Evolutionary conservation across 2,329 filamentous ascomycete species (phyloP).

Genomic region (Neonectria punicea): DNA sequence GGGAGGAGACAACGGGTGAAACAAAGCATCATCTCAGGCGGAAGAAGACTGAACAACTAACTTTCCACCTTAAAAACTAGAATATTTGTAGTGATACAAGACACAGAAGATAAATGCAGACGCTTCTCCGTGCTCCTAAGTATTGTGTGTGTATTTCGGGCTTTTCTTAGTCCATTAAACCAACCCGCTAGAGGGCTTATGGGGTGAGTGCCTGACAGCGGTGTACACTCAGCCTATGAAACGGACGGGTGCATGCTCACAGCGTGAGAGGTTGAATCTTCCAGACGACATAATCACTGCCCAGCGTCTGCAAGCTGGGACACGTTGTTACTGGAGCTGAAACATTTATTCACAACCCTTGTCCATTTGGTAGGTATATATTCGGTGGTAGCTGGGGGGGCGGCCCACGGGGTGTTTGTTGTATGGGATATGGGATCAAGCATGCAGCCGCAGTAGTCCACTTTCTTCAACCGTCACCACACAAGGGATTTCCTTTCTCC

Average conservation of each 20-base stretch:
- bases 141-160: too few relatives aligned
- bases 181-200: background rate
- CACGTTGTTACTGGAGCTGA: background rate
- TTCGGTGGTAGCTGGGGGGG: slow-evolving; percentile 15
- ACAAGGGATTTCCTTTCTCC: background rate
- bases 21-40: background rate
- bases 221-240: background rate
- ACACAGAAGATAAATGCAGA: background rate
- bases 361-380: slow-evolving; percentile 4
- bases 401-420: slow-evolving; percentile 5
- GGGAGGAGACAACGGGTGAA: slow-evolving; percentile 14
- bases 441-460: background rate
- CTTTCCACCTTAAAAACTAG: too few relatives aligned
- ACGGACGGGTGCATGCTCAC: background rate
- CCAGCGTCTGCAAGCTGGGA: background rate
- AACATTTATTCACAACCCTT: background rate
- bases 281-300: background rate
- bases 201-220: background rate
- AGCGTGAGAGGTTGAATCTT: background rate
- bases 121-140: background rate
- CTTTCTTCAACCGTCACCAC: background rate
- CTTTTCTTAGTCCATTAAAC: background rate
- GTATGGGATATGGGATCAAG: background rate
- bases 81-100: background rate
- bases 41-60: background rate